Evolutionary conservation across 176 grass and related monocot species (phyloP), one percentile per base, ranked within the genome.

Genomic region (Metroxylon sagu): DNA sequence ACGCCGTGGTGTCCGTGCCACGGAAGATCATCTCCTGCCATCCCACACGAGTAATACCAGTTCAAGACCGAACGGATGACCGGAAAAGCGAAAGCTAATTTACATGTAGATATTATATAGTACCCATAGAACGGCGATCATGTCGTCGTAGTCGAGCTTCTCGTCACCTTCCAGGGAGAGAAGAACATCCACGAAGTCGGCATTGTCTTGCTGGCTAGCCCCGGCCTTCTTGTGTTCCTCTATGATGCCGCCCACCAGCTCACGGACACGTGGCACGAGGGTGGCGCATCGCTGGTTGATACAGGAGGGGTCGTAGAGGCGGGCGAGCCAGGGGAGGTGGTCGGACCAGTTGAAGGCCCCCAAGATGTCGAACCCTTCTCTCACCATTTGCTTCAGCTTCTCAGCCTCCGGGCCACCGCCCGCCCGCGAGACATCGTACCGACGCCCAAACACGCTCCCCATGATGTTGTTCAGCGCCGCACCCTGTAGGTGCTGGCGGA

Each of bases 21-120:
- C 89, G 84, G 52, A 95, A 95, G 51, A 95, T 88, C 89, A 95
- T 95, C 73, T 95, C 89, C 89, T 94, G 60, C 68, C 17, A 25
- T 19, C 2, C 12, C 25, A 25, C 21, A 23, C 21, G 21, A 2
- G 8, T 43, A 43, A 43, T 43, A 43, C 35, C 10, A 43, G 35
- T 2, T 43, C 35, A 43, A 43, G 35, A 43, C 35, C 10, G 21
- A 43, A 12, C 8, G 35, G 35, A 43, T 7, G 7, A 43, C 35
- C 8, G 12, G 5, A 14, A 12, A 43, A 12, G 35, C 35, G 10
- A 10, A 14, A 43, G 35, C 0, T 12, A 10, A 43, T 43, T 2
- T 12, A 43, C 2, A 12, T 43, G 5, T 43, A 12, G 2, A 43
- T 43, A 43, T 43, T 43, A 12, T 48, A 23, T 23, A 23, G 21